Conservation (phyloP, 73 alveolate species). For the Tetrahymena elliotti region DNA sequence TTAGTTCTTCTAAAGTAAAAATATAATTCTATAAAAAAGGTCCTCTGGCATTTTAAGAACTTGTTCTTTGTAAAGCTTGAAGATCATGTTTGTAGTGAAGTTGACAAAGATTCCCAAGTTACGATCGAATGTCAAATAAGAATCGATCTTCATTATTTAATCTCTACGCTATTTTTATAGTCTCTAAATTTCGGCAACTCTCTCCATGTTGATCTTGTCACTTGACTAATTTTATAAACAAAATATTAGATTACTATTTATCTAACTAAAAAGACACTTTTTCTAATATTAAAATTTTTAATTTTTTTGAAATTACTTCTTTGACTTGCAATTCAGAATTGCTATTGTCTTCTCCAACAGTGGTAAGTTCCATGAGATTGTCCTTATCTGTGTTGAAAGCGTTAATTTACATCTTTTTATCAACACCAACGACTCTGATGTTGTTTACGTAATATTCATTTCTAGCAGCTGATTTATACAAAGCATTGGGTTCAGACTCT, state of each 20-base stretch:
- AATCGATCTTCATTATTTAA: constrained; percentile 21
- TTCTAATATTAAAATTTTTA: no score
- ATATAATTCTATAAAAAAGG: constrained; percentile 27
- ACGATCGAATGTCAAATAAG: constrained; percentile 2
- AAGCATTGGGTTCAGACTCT: constrained; percentile 8
- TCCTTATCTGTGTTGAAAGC: constrained; percentile 4
- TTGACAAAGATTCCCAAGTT: constrained; percentile 37
- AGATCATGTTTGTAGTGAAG: constrained; percentile 12
- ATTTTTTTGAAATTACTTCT: not conserved
- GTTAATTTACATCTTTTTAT: not conserved
- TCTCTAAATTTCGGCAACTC: constrained; percentile 4
- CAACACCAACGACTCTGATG: constrained; percentile 21
- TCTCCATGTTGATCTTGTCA: constrained; percentile 29
- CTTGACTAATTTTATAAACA: not conserved
- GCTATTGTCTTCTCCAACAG: not conserved
- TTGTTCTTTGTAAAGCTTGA: constrained; percentile 6
- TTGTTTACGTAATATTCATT: constrained; percentile 17
- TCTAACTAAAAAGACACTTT: not conserved
- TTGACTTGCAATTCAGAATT: not conserved
- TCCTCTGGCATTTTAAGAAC: not conserved
- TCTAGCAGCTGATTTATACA: constrained; percentile 7
- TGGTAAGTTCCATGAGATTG: not conserved
- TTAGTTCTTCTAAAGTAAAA: constrained; percentile 2
- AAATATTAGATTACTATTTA: not conserved
- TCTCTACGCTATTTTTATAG: not conserved